These are phyloP conservation scores for Aspergillus costaricaensis DNA, from an alignment of 2,329 filamentous ascomycete genomes.

Conservation along the genomic window DNA sequence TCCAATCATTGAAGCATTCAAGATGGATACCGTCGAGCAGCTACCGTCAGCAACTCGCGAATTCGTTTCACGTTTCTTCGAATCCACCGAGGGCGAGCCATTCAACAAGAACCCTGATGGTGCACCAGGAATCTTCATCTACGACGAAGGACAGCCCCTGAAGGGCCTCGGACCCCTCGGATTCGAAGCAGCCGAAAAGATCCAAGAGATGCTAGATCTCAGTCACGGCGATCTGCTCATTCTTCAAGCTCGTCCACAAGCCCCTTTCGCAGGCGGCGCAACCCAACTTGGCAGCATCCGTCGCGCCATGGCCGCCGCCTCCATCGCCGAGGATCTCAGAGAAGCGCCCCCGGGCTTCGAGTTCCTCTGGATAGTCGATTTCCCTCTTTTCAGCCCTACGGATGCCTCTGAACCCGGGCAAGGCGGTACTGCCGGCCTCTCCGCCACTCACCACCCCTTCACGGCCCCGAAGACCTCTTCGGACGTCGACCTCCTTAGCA, in stretches of 20 bases:
- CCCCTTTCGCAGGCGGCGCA: slow-evolving; percentile 70
- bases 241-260: slow-evolving; percentile 73
- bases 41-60: slow-evolving; percentile 56
- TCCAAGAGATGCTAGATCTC: slow-evolving; percentile 56
- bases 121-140: slow-evolving; percentile 76
- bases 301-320: slow-evolving; percentile 66
- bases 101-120: slow-evolving; percentile 72
- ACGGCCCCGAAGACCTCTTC: slow-evolving; percentile 74
- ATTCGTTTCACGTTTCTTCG: slow-evolving; percentile 72
- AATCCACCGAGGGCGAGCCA: slow-evolving; percentile 58
- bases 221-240: slow-evolving; percentile 77
- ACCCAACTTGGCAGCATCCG: slow-evolving; percentile 72
- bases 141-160: slow-evolving; percentile 72
- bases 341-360: slow-evolving; percentile 55
- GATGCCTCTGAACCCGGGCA: slow-evolving; percentile 72
- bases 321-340: slow-evolving; percentile 65
- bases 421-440: slow-evolving; percentile 76
- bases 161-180: slow-evolving; percentile 77
- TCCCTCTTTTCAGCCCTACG: slow-evolving; percentile 83
- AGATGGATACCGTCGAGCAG: slow-evolving; percentile 54
- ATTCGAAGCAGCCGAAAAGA: slow-evolving; percentile 65
- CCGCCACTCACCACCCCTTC: slow-evolving; percentile 92
- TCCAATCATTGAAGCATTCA: slow-evolving; percentile 75
- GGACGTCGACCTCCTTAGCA: slow-evolving; percentile 74
- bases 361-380: slow-evolving; percentile 85